phyloP scores from a whole-genome alignment of 306 rosid species.

The Trifolium fragiferum region DNA sequence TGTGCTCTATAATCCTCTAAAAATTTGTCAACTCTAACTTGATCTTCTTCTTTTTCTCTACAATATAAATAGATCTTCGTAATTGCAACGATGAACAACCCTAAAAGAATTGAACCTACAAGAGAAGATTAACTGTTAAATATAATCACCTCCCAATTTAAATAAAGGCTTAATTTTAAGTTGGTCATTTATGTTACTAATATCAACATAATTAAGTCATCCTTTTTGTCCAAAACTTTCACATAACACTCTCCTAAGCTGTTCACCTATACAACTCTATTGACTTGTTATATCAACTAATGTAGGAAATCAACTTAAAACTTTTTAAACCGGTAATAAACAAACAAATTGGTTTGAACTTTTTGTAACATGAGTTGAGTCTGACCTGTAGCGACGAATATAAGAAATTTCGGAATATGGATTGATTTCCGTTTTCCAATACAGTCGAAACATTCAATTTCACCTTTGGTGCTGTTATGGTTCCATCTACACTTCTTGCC shows the following conservation, averaged over 20 bases:
- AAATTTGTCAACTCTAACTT: not conserved
- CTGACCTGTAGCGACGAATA: not conserved
- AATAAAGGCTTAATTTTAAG: not conserved
- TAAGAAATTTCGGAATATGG: not conserved
- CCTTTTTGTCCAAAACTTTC: no score
- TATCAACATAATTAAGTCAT: no score
- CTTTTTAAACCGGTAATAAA: no score
- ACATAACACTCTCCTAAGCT: no score
- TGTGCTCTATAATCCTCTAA: slow-evolving; percentile 16
- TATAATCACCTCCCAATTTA: not conserved
- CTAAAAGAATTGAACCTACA: slow-evolving; percentile 3
- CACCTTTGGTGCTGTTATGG: not conserved
- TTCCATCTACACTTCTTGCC: slow-evolving; percentile 15
- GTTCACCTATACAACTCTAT: no score
- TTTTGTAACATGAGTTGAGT: no score
- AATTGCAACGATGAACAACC: not conserved
- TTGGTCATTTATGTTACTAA: no score
- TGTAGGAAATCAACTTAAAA: no score
- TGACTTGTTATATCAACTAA: no score
- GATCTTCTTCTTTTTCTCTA: not conserved
- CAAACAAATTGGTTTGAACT: no score
- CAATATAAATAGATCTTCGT: not conserved
- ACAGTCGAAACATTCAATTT: not conserved
- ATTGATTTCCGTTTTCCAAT: not conserved
- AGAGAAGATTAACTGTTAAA: not conserved